These are phyloP conservation scores for Aspergillus versicolor DNA, from an alignment of 2,329 filamentous ascomycete species.

Conservation along the genomic window DNA sequence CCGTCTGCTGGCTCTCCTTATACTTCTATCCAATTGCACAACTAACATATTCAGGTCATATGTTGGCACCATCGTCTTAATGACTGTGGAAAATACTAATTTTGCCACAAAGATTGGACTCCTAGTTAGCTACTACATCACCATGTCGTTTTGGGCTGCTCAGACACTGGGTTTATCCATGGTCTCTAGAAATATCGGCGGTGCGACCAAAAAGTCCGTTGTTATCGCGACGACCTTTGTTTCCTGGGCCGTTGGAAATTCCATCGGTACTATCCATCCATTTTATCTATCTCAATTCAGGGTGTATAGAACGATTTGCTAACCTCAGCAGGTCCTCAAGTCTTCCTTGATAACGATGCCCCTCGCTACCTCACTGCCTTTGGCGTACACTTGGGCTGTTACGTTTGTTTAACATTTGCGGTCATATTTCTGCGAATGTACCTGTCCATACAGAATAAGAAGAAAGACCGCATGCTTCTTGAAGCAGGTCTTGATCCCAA, in stretches of 20 bases:
- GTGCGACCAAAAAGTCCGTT: conserved; percentile 71
- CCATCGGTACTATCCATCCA: conserved; percentile 48
- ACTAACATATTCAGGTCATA: conserved; percentile 54
- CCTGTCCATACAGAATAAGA: conserved; percentile 58
- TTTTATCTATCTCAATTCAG: too few species aligned
- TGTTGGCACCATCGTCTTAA: conserved; percentile 69
- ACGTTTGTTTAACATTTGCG: conserved; percentile 58
- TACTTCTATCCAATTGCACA: conserved; percentile 7
- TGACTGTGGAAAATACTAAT: conserved; percentile 63
- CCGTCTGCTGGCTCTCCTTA: background rate
- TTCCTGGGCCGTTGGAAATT: conserved; percentile 67
- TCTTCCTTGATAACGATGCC: conserved; percentile 60
- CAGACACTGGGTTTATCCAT: conserved; percentile 67
- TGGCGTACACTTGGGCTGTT: conserved; percentile 68
- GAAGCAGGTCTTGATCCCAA: conserved; percentile 43
- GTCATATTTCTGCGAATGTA: conserved; percentile 61
- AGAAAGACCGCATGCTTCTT: conserved; percentile 51
- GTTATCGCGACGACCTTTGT: conserved; percentile 70
- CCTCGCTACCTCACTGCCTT: conserved; percentile 70
- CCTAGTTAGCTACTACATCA: conserved; percentile 73
- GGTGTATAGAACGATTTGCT: too few species aligned
- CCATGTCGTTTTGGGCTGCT: conserved; percentile 74
- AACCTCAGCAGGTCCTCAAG: conserved; percentile 48
- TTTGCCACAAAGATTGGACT: conserved; percentile 63
- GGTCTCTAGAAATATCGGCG: conserved; percentile 68